Conservation (phyloP, 106 monocot species). For the Cymbidium sinense region DNA sequence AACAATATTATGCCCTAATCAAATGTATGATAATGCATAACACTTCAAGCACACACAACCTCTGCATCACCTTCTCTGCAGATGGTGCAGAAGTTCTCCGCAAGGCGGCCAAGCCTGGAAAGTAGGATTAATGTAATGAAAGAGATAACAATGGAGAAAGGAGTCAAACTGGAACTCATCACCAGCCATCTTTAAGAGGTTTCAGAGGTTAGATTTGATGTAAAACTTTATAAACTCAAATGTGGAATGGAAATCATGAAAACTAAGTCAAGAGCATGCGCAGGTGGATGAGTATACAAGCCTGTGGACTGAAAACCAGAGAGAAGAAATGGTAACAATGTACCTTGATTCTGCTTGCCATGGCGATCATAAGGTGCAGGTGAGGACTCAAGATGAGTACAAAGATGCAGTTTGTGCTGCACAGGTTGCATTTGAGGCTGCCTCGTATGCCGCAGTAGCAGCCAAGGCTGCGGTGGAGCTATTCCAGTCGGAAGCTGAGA, state of each 20-base stretch:
- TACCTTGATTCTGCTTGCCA: background rate
- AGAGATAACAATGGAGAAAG: constrained; percentile 64
- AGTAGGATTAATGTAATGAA: constrained; percentile 36
- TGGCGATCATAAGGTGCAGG: background rate
- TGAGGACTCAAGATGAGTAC: background rate
- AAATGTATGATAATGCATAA: no score
- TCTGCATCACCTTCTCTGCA: constrained; percentile 8
- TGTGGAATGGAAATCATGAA: background rate
- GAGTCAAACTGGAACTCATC: constrained; percentile 30
- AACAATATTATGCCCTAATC: no score
- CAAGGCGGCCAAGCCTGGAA: constrained; percentile 43
- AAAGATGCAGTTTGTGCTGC: constrained; percentile 57
- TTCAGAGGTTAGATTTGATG: background rate
- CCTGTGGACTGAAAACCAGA: background rate
- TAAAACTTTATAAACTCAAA: background rate
- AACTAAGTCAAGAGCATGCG: background rate
- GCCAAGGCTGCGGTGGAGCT: constrained; percentile 65
- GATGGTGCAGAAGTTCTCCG: constrained; percentile 73
- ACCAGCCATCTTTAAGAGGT: constrained; percentile 17
- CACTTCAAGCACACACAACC: no score
- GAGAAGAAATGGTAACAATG: background rate
- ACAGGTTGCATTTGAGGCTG: constrained; percentile 63
- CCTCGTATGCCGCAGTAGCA: constrained; percentile 61
- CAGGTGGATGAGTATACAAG: constrained; percentile 1
- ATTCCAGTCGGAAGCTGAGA: constrained; percentile 16